Evolutionary conservation across 805 yeast species (phyloP).

Genomic region (Candida odintsovae): DNA sequence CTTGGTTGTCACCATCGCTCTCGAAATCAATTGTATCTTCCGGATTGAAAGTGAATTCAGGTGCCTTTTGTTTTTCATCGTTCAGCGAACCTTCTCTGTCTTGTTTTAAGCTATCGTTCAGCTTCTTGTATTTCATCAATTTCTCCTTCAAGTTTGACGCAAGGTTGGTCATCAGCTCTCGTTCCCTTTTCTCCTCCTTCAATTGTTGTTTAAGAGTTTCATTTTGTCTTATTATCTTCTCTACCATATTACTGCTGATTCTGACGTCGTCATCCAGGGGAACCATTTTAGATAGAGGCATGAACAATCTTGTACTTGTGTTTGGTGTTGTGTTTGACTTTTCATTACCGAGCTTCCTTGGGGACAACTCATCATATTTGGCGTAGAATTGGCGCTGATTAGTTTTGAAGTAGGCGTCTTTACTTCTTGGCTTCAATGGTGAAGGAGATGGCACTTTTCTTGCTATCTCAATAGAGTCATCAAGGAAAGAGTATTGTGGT

Average conservation of each 20-base stretch:
- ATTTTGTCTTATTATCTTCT: constrained; percentile 30
- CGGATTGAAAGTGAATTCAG: constrained; percentile 8
- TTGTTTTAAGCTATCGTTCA: constrained; percentile 22
- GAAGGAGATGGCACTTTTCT: constrained; percentile 8
- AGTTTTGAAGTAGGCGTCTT: constrained; percentile 5
- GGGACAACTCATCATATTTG: constrained; percentile 20
- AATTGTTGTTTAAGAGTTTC: constrained; percentile 29
- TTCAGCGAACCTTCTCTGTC: constrained; percentile 21
- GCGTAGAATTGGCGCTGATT: constrained; percentile 16
- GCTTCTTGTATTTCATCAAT: constrained; percentile 29
- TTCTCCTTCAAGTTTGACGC: constrained; percentile 30
- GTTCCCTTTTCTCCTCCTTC: constrained; percentile 25
- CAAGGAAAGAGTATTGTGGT: constrained; percentile 18
- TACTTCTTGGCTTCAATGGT: not conserved
- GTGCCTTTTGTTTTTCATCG: not conserved
- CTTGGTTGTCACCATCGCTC: not conserved
- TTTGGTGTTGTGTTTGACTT: constrained; percentile 12
- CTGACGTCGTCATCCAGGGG: constrained; percentile 28
- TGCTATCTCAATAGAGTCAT: constrained; percentile 20
- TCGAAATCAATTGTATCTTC: constrained; percentile 14
- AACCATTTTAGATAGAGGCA: constrained; percentile 10
- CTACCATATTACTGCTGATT: constrained; percentile 31
- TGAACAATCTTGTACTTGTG: constrained; percentile 18
- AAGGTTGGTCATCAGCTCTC: constrained; percentile 25
- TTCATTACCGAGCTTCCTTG: constrained; percentile 10